These are phyloP conservation scores for Pseudocercospora musae DNA, from an alignment of 2,329 filamentous ascomycete genomes.

Conservation along the genomic window DNA sequence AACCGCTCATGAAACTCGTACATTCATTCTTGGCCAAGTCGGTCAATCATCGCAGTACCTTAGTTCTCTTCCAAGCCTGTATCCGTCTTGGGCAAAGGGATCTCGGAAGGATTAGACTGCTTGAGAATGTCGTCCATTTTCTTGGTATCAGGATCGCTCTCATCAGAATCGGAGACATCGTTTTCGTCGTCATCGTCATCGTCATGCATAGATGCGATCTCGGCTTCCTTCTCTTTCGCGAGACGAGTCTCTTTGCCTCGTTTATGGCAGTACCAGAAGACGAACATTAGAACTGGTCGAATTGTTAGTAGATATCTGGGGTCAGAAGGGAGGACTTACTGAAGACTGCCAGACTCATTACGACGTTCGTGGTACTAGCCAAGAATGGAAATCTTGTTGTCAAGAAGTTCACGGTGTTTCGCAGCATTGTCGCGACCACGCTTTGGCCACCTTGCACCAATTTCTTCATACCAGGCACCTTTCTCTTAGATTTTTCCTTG, in stretches of 20 bases:
- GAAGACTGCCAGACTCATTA: conserved; percentile 86
- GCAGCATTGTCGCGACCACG: conserved; percentile 78
- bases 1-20: not conserved
- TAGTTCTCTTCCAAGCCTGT: not conserved
- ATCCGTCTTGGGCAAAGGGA: conserved; percentile 21
- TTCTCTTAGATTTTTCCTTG: conserved; percentile 58
- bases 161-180: conserved; percentile 19
- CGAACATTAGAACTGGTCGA: conserved; percentile 73
- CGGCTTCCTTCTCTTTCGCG: conserved; percentile 34
- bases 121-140: conserved; percentile 23
- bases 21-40: not conserved
- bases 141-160: conserved; percentile 16
- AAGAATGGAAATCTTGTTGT: conserved; percentile 86
- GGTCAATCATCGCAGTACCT: not conserved
- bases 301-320: conserved; percentile 22
- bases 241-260: conserved; percentile 82
- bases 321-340: conserved; percentile 55
- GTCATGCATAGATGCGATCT: conserved; percentile 12
- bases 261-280: conserved; percentile 98
- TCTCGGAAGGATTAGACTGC: conserved; percentile 26
- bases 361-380: conserved; percentile 77
- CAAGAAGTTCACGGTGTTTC: conserved; percentile 85
- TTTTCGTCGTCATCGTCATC: conserved; percentile 25
- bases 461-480: conserved; percentile 70
- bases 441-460: conserved; percentile 75